Base-by-base conservation (phyloP, 305 asterid species). In the Fraxinus nigra region DNA sequence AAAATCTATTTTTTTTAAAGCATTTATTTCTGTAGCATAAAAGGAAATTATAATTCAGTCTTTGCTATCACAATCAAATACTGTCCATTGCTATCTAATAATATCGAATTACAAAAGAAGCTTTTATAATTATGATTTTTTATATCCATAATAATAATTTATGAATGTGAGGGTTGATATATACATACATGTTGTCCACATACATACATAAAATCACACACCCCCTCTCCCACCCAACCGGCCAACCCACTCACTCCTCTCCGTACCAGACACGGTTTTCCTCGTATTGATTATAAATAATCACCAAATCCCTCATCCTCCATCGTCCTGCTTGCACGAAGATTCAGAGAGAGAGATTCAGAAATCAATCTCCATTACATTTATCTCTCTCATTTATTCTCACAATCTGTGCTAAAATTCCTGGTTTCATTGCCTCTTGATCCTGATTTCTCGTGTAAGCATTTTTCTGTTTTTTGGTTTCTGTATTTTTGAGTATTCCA, bases 221-320 rank as follows among this genome's bases (percentile, higher is more conserved):
- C 32, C 32, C 14, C 33, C 8, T 14, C 4, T 9, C 72, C 16
- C 26, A 34, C 78, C 77, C 26, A 7, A 14, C 16, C 26, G 28
- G 75, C 77, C 26, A 7, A 14, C 18, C 6, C 22, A 18, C 61
- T 5, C 1, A 18, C 82, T 46, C 18, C 56, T 4, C 20, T 48
- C 20, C 20, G 4, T 6, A 48, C 20, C 20, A 48, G 20, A 14
- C 86, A 26, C 79, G 69, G 33, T 78, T 82, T 85, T 56, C 56
- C 14, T 54, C 56, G 9, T 40, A 77, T 69, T 69, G 48, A 9
- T 34, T 86, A 86, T 88, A 86, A 82, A 79, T 77, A 77, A 2
- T 26, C 65, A 37, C 76, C 48, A 33, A 6, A 34, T 59, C 59
- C 73, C 32, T 20, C 72, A 34, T 3, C 2, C 22, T 46, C 77